Evolutionary conservation across 208 protist species (phyloP), one percentile per base, ranked within the genome.

Genomic region (Leptomonas pyrrhocoris): DNA sequence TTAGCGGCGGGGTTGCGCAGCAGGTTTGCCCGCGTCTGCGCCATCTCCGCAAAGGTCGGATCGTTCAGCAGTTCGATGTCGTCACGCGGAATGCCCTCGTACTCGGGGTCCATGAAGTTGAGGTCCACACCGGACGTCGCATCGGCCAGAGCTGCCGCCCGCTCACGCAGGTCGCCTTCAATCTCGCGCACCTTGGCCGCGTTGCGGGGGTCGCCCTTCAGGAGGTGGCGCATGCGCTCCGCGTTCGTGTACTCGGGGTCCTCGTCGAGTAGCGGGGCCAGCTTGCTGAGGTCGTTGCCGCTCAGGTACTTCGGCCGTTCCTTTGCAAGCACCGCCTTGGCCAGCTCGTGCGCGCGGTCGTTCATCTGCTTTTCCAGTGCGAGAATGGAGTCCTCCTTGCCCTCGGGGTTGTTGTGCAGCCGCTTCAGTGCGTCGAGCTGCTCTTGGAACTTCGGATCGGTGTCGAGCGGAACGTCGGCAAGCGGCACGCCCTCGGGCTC

Each of bases 301-400:
- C n/a, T 53, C 16, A 92, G 75, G 49, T 92, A 91, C 74, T 82
- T 86, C 25, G 53, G 28, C 27, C 83, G 74, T 48, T 91, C 82
- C 57, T 89, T 89, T 55, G 76, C 81, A 46, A 92, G 53, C 38
- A 85, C 43, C 25, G 64, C 80, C 73, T 92, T 85, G 31, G 86
- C 85, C 31, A 94, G 68, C 63, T 89, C 70, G 55, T 89, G 73
- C 34, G 86, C 84, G 51, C 85, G 85, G 57, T 86, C 80, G 73
- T 93, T 93, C 84, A 94, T 89, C 21, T 83, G 62, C 62, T 91
- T 84, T 75, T 92, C 80, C 15, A 92, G 66, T 2, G 42, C 77
- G 23, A 54, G 53, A 27, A 88, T 84, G 8, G 57, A 74, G 0
- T 67, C 72, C 13, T 55, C 73, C 43, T 89, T 82, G 9, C 31